phyloP scores from a whole-genome alignment of 2,329 filamentous ascomycete genomes.

The Calonectria montana region DNA sequence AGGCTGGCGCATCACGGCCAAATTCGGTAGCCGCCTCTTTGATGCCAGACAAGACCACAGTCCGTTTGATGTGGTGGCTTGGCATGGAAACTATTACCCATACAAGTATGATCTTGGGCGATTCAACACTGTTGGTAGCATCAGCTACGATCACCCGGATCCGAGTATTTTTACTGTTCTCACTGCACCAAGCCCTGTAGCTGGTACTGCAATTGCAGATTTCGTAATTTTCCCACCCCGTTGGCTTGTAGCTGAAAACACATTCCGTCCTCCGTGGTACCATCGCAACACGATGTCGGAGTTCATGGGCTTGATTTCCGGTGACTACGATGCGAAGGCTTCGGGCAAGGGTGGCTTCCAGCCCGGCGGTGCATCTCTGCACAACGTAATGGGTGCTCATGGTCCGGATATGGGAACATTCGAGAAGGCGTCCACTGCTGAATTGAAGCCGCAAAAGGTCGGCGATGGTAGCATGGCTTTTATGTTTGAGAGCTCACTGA shows the following conservation, averaged over 20 bases:
- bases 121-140: constrained; percentile 79
- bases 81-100: constrained; percentile 84
- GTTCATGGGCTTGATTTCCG: constrained; percentile 70
- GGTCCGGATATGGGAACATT: constrained; percentile 65
- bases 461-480: constrained; percentile 72
- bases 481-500: constrained; percentile 76
- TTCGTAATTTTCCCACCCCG: constrained; percentile 80
- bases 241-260: constrained; percentile 76
- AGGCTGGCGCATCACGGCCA: constrained; percentile 63
- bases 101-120: constrained; percentile 85
- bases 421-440: constrained; percentile 66
- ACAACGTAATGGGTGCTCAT: constrained; percentile 78
- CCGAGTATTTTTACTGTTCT: constrained; percentile 82
- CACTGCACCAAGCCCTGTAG: constrained; percentile 68
- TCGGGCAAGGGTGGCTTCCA: constrained; percentile 65
- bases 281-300: constrained; percentile 76
- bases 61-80: constrained; percentile 83
- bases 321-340: constrained; percentile 70
- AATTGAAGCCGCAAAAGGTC: constrained; percentile 67
- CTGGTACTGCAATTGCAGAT: constrained; percentile 74
- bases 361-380: constrained; percentile 68
- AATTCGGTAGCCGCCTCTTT: constrained; percentile 77
- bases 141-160: constrained; percentile 82
- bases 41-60: constrained; percentile 73
- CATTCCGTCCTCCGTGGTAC: constrained; percentile 79